A percentile compares a stretch with the other conserved stretches of the same genome.
These are phyloP conservation scores for Phycomyces blakesleeanus DNA, from an alignment of 192 early-diverging fungal genomes.

Conservation along the genomic window DNA sequence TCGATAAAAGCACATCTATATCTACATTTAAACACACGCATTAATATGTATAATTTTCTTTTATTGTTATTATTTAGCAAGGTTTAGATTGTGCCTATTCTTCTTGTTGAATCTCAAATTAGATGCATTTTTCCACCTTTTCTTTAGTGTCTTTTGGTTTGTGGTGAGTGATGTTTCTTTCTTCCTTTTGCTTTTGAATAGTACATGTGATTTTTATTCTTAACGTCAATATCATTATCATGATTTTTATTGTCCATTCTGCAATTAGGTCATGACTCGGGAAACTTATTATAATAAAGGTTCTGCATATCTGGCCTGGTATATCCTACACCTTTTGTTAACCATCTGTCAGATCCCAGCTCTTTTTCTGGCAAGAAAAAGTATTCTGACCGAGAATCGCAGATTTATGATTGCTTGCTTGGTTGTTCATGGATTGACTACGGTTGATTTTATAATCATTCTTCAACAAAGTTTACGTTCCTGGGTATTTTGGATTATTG, in stretches of 20 bases:
- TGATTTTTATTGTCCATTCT: too few species aligned
- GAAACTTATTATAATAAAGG: slow-evolving; percentile 2
- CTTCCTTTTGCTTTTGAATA: too few species aligned
- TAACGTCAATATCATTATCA: too few species aligned
- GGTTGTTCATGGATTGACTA: slow-evolving; percentile 4
- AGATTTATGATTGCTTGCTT: slow-evolving; percentile 12
- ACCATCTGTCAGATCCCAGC: slow-evolving; percentile 10
- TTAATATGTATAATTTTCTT: not conserved
- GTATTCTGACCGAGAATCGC: slow-evolving; percentile 7
- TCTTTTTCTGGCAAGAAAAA: slow-evolving; percentile 14
- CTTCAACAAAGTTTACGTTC: slow-evolving; percentile 17
- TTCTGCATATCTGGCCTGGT: slow-evolving; percentile 14
- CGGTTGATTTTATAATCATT: slow-evolving; percentile 18
- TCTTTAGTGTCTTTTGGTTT: slow-evolving; percentile 9
- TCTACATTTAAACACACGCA: too few species aligned
- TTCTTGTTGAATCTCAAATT: not conserved
- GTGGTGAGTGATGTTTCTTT: slow-evolving; percentile 4
- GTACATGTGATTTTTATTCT: too few species aligned
- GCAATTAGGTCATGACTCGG: slow-evolving; percentile 19
- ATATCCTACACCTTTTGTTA: slow-evolving; percentile 14
- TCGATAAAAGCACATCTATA: too few species aligned
- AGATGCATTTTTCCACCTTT: not conserved
- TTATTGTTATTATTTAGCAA: too few species aligned
- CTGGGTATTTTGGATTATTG: slow-evolving; percentile 26
- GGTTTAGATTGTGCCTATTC: not conserved